Percentiles rank a stretch among this genome's conserved stretches.
phyloP scores from a whole-genome alignment of 306 rosid species.

The Ormosia emarginata region DNA sequence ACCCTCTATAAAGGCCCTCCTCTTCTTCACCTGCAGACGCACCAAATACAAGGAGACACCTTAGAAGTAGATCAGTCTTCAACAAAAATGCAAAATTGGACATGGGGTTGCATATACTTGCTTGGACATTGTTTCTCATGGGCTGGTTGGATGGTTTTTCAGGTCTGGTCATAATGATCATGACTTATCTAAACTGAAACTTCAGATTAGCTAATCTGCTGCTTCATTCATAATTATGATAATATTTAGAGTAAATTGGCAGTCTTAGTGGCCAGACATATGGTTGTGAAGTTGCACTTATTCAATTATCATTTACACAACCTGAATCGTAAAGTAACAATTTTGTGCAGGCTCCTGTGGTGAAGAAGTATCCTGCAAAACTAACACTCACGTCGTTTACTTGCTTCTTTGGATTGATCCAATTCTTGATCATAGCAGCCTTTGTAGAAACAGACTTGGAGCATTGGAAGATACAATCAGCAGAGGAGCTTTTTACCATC shows the following conservation, averaged over 20 bases:
- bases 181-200: background rate
- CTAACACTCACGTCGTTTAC: constrained; percentile 57
- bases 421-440: constrained; percentile 65
- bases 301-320: background rate
- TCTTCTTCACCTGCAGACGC: constrained; percentile 47
- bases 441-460: constrained; percentile 51
- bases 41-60: constrained; percentile 28
- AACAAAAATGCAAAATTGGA: constrained; percentile 51
- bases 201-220: background rate
- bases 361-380: constrained; percentile 62
- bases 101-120: constrained; percentile 63
- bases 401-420: constrained; percentile 71
- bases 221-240: background rate
- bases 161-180: constrained; percentile 34
- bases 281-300: background rate
- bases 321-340: background rate
- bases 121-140: constrained; percentile 70
- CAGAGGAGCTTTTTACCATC: constrained; percentile 53
- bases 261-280: background rate
- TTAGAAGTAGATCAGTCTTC: constrained; percentile 29
- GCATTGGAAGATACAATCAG: constrained; percentile 55
- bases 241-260: background rate
- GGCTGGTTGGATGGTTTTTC: constrained; percentile 83
- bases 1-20: constrained; percentile 81
- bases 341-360: constrained; percentile 55